Base-by-base conservation (phyloP, 208 protist genomes). In the Trypanosoma cruzi region DNA sequence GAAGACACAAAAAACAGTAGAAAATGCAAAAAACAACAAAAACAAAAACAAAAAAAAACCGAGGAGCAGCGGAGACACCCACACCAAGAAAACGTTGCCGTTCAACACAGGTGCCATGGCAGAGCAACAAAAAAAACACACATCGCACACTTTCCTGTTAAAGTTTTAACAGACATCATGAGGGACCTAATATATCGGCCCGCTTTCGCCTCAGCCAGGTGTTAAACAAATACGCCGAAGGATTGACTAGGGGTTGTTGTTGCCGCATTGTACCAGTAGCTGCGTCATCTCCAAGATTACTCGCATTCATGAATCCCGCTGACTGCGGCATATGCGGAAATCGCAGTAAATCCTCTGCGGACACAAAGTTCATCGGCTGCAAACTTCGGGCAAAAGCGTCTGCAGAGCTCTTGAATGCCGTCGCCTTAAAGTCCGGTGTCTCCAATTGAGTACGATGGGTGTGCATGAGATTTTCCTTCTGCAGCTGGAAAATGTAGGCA, bases 221-320 rank as follows among this genome's bases (percentile, higher is more conserved):
- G 53, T 82, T 76, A 54, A 71, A 86, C n/a, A 86, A 49, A 57
- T 76, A 82, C 10, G 71, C 66, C 32, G 80, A 71, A 7, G 80
- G 72, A 53, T 79, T 80, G 32, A 69, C 73, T 29, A 72, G 48
- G 57, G 49, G 44, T 13, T 29, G 42, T 22, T 63, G 64, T 48
- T 64, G 67, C 16, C 57, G 60, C 20, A 71, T 65, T 48, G 49
- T 29, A 60, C 63, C 60, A 4, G 49, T 44, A 28, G 22, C 26
- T 34, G 53, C 44, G 67, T 46, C 49, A 62, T 37, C 58, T 46
- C 61, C 29, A 10, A 18, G 31, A 37, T 58, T 24, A 31, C 4
- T 48, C 28, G 58, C 46, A 54, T 36, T 46, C 24, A 62, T 46
- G 28, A 36, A 56, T 46, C 42, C 53, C 28, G 64, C 49, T 22